Base-by-base conservation (phyloP, 2,329 filamentous ascomycete species). In the Exophiala aquamarina region DNA sequence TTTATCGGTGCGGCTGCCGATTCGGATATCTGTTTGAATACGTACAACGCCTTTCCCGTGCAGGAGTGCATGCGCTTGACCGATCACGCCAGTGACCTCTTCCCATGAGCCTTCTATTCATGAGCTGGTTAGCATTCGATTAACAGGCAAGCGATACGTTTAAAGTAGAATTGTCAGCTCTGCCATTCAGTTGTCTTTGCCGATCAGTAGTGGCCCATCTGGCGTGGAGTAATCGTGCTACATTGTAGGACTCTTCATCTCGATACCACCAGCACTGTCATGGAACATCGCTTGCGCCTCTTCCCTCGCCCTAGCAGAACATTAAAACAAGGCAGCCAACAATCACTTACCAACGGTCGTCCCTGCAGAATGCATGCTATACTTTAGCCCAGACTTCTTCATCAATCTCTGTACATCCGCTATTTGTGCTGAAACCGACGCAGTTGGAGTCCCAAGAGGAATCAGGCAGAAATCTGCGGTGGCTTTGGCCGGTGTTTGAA, bases 391-490 rank as follows among this genome's bases (percentile, higher is more conserved):
- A 59, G 86, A 93, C 44, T 81, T 82, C 68, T 86, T 83, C 60
- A 98, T 78, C 28, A 97, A 76, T 47, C 84, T 82, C 72, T 97
- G 92, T 29, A 97, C 89, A 54, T 87, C 84, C 26, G 92, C 92
- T 21, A 98, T 83, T 65, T 97, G 87, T 58, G 85, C 81, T 3
- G 88, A 86, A 13, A 92, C 86, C 2, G 87, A 90, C 41, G 82
- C 77, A 32, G 70, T 83, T 39, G 82, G 83, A 14, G 92, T 95
- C 52, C 93, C 92, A 53, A 97, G 79, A 2, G 91, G 91, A 52
- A 96, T 86, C 57, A 96, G 76, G 68, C 91, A 96, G 66, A 96
- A 95, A 70, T 96, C 91, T 48, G 86, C 91, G 44, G 86, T 89
- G 70, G 89, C 94, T 47, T 82, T 73, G 46, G 79, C 73, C 3